A percentile compares a stretch with the other conserved stretches of the same genome.
These are phyloP conservation scores for Gomphus bonarii DNA, from an alignment of 1,284 basidiomycete genomes.

Conservation along the genomic window DNA sequence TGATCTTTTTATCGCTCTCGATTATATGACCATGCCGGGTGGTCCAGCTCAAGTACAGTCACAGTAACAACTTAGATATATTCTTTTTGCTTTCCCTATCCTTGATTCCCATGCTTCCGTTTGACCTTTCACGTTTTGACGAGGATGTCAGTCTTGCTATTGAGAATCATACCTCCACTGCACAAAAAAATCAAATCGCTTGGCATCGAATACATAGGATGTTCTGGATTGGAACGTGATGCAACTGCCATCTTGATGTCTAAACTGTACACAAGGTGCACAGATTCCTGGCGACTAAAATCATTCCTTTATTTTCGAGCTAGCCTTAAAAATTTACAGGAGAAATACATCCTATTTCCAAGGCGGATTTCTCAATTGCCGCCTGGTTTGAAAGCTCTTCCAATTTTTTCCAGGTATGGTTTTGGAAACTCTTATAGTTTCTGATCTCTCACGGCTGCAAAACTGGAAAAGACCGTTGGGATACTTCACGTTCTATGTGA, in stretches of 20 bases:
- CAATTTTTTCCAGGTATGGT: slow-evolving; percentile 44
- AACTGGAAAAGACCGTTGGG: slow-evolving; percentile 49
- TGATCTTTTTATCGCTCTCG: slow-evolving; percentile 70
- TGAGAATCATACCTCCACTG: slow-evolving; percentile 26
- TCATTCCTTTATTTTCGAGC: not conserved
- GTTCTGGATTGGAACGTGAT: slow-evolving; percentile 75
- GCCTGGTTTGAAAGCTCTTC: slow-evolving; percentile 25
- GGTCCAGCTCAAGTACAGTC: slow-evolving; percentile 31
- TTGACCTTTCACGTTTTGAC: slow-evolving; percentile 82
- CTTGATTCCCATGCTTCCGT: slow-evolving; percentile 90
- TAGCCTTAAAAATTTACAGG: slow-evolving; percentile 29
- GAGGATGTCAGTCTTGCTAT: slow-evolving; percentile 33
- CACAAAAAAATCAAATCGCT: slow-evolving; percentile 46
- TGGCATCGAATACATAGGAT: slow-evolving; percentile 50
- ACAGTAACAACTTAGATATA: slow-evolving; percentile 79
- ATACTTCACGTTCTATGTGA: slow-evolving; percentile 67
- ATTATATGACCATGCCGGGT: slow-evolving; percentile 47
- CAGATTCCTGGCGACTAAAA: not conserved
- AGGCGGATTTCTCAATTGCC: slow-evolving; percentile 38
- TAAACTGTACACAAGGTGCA: slow-evolving; percentile 67
- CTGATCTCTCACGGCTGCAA: not conserved
- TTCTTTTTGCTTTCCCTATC: slow-evolving; percentile 88
- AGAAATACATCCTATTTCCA: slow-evolving; percentile 50
- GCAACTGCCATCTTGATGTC: slow-evolving; percentile 67
- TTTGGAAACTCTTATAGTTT: not conserved